Conservation (phyloP, 352 stramenopile genomes). For the Peronospora belbahrii region DNA sequence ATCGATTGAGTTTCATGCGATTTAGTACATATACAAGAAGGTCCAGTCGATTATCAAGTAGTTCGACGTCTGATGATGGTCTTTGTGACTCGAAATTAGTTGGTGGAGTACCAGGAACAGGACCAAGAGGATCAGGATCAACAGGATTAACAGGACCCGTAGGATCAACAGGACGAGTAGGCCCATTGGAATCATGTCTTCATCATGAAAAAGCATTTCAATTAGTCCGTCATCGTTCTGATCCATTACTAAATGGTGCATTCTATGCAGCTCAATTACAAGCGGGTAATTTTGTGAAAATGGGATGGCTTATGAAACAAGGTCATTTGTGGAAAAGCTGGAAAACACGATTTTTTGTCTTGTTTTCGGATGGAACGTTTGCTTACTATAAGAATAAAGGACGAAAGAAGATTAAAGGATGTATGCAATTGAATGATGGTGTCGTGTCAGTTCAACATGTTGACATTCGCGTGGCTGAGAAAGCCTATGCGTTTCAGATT, state of each 20-base stretch:
- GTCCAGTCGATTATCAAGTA: no score
- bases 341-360: conserved; percentile 82
- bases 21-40: no score
- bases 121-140: no score
- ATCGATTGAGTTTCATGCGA: no score
- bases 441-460: conserved; percentile 77
- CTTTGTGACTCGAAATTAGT: no score
- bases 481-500: conserved; percentile 75
- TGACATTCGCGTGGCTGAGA: conserved; percentile 54
- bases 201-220: conserved; percentile 36
- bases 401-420: conserved; percentile 74
- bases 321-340: conserved; percentile 83
- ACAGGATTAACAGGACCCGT: no score
- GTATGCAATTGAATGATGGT: conserved; percentile 76
- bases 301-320: conserved; percentile 81
- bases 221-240: conserved; percentile 41
- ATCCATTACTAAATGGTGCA: conserved; percentile 56
- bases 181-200: no score
- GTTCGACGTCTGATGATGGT: no score
- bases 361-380: conserved; percentile 75
- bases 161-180: no score
- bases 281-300: conserved; percentile 68
- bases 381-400: conserved; percentile 78
- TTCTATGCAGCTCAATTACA: conserved; percentile 62
- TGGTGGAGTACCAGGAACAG: no score